These are phyloP conservation scores for Ophiostoma ips DNA, from an alignment of 2,329 filamentous ascomycete genomes.

Conservation along the genomic window DNA sequence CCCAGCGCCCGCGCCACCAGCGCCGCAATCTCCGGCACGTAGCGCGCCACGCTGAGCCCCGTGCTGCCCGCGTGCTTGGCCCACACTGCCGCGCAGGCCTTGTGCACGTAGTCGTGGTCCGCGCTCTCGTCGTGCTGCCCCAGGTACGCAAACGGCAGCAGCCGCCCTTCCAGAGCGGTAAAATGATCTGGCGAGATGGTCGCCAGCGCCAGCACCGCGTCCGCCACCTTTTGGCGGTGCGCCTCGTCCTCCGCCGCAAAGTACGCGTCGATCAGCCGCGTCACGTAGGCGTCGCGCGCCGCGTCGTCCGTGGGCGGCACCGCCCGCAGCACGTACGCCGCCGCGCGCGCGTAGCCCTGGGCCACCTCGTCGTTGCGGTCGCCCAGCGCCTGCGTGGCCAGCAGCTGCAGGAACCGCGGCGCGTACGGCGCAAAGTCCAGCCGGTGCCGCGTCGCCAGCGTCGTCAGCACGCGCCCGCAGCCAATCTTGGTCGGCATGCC, in stretches of 20 bases:
- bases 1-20: slow-evolving; percentile 57
- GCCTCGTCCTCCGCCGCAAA: slow-evolving; percentile 67
- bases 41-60: slow-evolving; percentile 60
- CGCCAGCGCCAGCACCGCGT: slow-evolving; percentile 69
- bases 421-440: slow-evolving; percentile 63
- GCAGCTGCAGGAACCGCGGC: slow-evolving; percentile 58
- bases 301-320: slow-evolving; percentile 27
- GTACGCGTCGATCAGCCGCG: slow-evolving; percentile 53
- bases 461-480: slow-evolving; percentile 71
- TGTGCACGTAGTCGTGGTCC: slow-evolving; percentile 53
- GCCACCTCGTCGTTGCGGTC: slow-evolving; percentile 92
- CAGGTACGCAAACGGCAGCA: slow-evolving; percentile 80
- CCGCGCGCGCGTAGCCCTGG: slow-evolving; percentile 71
- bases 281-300: slow-evolving; percentile 36
- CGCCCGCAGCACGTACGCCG: slow-evolving; percentile 67
- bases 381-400: slow-evolving; percentile 62
- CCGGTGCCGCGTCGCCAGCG: slow-evolving; percentile 67
- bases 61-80: slow-evolving; percentile 76
- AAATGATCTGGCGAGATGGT: slow-evolving; percentile 86
- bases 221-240: slow-evolving; percentile 61
- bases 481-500: slow-evolving; percentile 91
- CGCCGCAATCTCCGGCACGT: slow-evolving; percentile 65
- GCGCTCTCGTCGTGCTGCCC: slow-evolving; percentile 66
- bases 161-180: slow-evolving; percentile 54
- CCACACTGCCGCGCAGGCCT: slow-evolving; percentile 79